Percentiles rank a stretch among this genome's conserved stretches.
These are phyloP conservation scores for Alopecurus myosuroides DNA, from an alignment of 176 grass and related monocot species.

Conservation along the genomic window DNA sequence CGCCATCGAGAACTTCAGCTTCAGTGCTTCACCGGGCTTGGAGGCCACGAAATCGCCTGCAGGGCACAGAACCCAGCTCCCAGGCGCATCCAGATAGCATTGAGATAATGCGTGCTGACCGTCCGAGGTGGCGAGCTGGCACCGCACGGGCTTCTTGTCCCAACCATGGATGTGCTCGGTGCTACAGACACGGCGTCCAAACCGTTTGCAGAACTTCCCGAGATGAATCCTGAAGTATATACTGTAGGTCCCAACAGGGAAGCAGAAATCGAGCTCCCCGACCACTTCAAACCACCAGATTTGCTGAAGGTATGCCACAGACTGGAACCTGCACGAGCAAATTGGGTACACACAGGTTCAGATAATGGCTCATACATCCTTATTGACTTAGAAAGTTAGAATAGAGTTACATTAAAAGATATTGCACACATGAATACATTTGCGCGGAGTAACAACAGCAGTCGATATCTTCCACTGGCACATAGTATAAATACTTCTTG, in stretches of 20 bases:
- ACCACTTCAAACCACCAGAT: slow-evolving; percentile 97
- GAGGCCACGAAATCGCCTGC: slow-evolving; percentile 70
- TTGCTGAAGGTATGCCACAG: slow-evolving; percentile 85
- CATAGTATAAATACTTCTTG: slow-evolving; percentile 7
- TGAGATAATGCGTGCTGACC: slow-evolving; percentile 57
- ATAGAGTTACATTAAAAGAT: slow-evolving; percentile 15
- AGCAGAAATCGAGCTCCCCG: slow-evolving; percentile 83
- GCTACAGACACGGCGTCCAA: slow-evolving; percentile 55
- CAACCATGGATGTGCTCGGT: slow-evolving; percentile 77
- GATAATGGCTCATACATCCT: neutral
- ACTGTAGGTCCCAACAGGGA: slow-evolving; percentile 74
- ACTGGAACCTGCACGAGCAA: slow-evolving; percentile 56
- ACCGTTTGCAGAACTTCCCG: slow-evolving; percentile 56
- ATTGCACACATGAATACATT: neutral
- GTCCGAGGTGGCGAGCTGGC: slow-evolving; percentile 75
- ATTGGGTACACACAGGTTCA: neutral
- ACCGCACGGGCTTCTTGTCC: slow-evolving; percentile 76
- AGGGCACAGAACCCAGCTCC: slow-evolving; percentile 76
- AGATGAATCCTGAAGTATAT: slow-evolving; percentile 82
- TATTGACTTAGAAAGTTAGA: neutral
- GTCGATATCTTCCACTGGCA: slow-evolving; percentile 10
- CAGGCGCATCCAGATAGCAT: slow-evolving; percentile 57
- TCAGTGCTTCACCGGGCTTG: slow-evolving; percentile 30
- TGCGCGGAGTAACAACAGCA: neutral
- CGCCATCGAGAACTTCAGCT: slow-evolving; percentile 89